Conservation (phyloP, 495 filamentous ascomycete genomes). For the Articulospora tetracladia region DNA sequence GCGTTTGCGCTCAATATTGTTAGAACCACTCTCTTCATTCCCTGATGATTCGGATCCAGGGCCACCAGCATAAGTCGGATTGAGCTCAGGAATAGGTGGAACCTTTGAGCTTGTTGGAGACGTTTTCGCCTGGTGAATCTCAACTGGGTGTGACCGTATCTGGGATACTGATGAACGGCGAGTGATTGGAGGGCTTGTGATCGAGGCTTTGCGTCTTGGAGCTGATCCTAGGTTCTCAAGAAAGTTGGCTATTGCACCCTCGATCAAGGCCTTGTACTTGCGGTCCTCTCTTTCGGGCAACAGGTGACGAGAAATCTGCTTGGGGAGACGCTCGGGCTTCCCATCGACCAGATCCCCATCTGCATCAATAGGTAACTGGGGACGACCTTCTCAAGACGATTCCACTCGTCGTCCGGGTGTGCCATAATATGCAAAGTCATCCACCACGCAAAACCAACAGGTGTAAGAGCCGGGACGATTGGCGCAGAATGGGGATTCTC, state of each 20-base stretch:
- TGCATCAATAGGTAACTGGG: conserved; percentile 67
- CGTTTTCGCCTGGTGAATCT: conserved; percentile 18
- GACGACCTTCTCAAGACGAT: conserved; percentile 69
- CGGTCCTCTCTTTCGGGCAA: conserved; percentile 46
- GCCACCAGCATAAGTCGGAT: conserved; percentile 21
- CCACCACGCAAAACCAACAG: conserved; percentile 74
- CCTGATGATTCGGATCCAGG: conserved; percentile 15
- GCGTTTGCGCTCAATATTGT: conserved; percentile 26
- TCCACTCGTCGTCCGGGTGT: conserved; percentile 73
- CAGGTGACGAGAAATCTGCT: conserved; percentile 69
- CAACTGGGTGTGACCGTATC: conserved; percentile 15
- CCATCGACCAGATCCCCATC: conserved; percentile 55
- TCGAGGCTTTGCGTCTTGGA: conserved; percentile 13
- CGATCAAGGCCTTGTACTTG: conserved; percentile 15
- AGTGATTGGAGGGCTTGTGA: conserved; percentile 15
- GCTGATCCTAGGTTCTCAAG: conserved; percentile 21
- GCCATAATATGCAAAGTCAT: conserved; percentile 72
- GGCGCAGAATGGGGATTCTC: conserved; percentile 53
- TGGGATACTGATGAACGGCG: conserved; percentile 18
- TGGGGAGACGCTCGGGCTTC: conserved; percentile 71
- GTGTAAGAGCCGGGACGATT: conserved; percentile 23
- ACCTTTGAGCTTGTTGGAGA: conserved; percentile 19
- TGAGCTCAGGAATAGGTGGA: conserved; percentile 18
- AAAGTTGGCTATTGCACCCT: conserved; percentile 21
- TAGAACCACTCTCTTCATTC: conserved; percentile 13